These are phyloP conservation scores for Kazachstania psychrophila DNA, from an alignment of 805 yeast species.

Conservation along the genomic window DNA sequence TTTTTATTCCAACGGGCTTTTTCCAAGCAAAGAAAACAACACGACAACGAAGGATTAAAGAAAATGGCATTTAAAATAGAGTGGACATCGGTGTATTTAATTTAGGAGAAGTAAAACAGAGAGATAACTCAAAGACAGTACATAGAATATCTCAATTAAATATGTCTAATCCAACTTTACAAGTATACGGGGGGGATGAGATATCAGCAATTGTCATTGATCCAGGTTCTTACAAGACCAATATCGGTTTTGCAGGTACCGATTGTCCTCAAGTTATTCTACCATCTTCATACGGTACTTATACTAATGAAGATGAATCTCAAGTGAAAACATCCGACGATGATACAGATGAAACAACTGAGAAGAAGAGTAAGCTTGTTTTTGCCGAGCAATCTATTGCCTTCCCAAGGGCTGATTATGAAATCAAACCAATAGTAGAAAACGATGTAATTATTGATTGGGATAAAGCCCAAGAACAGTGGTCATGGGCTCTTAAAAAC, in stretches of 20 bases:
- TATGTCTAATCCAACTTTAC: constrained; percentile 37
- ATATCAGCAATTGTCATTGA: constrained; percentile 86
- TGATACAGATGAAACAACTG: constrained; percentile 4
- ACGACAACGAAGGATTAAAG: neutral
- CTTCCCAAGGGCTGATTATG: constrained; percentile 43
- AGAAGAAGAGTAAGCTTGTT: constrained; percentile 17
- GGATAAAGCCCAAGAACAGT: constrained; percentile 77
- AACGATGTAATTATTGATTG: constrained; percentile 67
- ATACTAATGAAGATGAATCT: constrained; percentile 2
- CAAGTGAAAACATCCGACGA: constrained; percentile 11
- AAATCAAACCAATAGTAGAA: constrained; percentile 47
- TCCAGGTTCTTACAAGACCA: constrained; percentile 77
- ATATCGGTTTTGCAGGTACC: constrained; percentile 88
- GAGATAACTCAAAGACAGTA: neutral
- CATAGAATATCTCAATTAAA: neutral
- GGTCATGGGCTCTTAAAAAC: constrained; percentile 48
- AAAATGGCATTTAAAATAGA: neutral
- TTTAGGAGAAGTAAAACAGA: too few species aligned
- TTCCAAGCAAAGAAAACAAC: neutral
- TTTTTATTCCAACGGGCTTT: too few species aligned
- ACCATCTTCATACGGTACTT: constrained; percentile 57
- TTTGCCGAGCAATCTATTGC: constrained; percentile 37
- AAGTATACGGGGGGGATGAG: constrained; percentile 60
- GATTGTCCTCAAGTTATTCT: constrained; percentile 70
- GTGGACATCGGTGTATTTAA: too few species aligned